Conservation (phyloP, 2,329 filamentous ascomycete genomes). For the Fusarium nelsonii region DNA sequence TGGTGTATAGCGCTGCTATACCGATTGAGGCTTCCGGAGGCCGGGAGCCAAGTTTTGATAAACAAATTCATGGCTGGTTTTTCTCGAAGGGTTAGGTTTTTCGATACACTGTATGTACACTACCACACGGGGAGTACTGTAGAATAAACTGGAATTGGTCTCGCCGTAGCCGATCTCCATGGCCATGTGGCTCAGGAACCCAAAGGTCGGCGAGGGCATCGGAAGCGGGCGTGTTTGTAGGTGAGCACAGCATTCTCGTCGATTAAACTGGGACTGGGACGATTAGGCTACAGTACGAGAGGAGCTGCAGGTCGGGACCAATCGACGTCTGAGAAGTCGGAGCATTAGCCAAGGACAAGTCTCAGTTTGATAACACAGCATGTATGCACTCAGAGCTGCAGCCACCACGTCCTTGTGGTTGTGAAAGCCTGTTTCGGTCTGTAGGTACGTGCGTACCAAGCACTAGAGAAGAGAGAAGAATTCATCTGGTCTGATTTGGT, state of each 20-base stretch:
- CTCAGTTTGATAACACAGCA: slow-evolving; percentile 33
- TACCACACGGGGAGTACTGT: not conserved
- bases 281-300: slow-evolving; percentile 27
- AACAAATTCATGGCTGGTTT: slow-evolving; percentile 19
- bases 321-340: slow-evolving; percentile 26
- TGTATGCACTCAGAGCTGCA: slow-evolving; percentile 36
- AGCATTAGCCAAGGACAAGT: slow-evolving; percentile 30
- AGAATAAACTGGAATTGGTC: slow-evolving; percentile 15
- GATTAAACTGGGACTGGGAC: slow-evolving; percentile 21
- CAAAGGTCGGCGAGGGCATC: slow-evolving; percentile 19
- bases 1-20: slow-evolving; percentile 22
- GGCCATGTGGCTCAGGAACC: slow-evolving; percentile 32
- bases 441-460: not conserved
- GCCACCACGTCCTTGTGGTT: slow-evolving; percentile 33
- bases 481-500: not conserved
- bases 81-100: slow-evolving; percentile 5
- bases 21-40: slow-evolving; percentile 19
- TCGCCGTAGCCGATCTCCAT: slow-evolving; percentile 23
- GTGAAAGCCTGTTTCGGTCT: slow-evolving; percentile 42
- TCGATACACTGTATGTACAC: slow-evolving; percentile 5
- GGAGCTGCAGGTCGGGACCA: slow-evolving; percentile 34
- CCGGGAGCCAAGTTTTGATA: slow-evolving; percentile 5
- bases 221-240: slow-evolving; percentile 19
- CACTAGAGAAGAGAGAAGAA: not conserved
- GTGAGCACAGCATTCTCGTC: slow-evolving; percentile 36